Evolutionary conservation across 345 rosid genomes (phyloP).

Genomic region (Populus nigra): DNA sequence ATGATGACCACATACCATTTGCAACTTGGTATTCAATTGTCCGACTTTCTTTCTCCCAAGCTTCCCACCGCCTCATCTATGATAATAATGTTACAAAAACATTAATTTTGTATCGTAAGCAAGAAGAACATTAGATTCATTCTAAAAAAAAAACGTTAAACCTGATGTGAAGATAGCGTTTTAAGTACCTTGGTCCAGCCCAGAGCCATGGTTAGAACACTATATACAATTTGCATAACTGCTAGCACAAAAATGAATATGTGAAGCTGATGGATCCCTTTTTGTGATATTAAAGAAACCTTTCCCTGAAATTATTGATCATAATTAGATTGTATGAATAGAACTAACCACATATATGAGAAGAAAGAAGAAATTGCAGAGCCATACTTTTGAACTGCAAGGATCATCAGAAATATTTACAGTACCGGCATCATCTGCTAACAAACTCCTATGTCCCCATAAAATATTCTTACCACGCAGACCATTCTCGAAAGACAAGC

Average conservation of each 20-base stretch:
- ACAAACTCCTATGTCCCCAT: slow-evolving; percentile 10
- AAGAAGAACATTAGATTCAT: too few species aligned
- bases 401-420: background rate
- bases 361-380: background rate
- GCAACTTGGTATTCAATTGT: slow-evolving; percentile 23
- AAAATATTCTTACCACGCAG: background rate
- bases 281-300: slow-evolving; percentile 20
- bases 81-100: background rate
- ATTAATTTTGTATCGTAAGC: too few species aligned
- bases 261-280: slow-evolving; percentile 16
- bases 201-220: slow-evolving; percentile 30
- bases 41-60: slow-evolving; percentile 32
- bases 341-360: background rate
- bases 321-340: background rate
- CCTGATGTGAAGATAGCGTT: background rate
- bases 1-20: slow-evolving; percentile 17
- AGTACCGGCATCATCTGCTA: background rate
- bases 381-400: slow-evolving; percentile 14
- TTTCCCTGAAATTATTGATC: slow-evolving; percentile 15
- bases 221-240: slow-evolving; percentile 34
- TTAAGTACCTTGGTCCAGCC: slow-evolving; percentile 39
- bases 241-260: slow-evolving; percentile 36
- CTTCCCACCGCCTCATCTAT: slow-evolving; percentile 31
- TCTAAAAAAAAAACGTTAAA: too few species aligned
- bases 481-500: background rate